Evolutionary conservation across 1,284 basidiomycete genomes (phyloP).

Genomic region (Cystobasidium pallidum): DNA sequence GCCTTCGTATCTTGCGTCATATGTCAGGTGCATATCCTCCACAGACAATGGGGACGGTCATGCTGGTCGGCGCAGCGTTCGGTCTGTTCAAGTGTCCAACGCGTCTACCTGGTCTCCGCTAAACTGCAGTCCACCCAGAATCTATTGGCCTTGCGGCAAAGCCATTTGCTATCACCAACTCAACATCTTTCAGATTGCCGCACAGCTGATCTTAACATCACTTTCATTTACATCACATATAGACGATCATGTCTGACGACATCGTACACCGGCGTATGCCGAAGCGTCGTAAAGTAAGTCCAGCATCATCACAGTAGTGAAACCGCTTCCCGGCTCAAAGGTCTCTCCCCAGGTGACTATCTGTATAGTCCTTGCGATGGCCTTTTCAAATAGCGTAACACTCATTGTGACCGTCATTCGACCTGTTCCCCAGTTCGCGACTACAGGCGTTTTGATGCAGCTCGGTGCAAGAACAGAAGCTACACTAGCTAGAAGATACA

Average conservation of each 20-base stretch:
- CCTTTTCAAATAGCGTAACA: slow-evolving; percentile 5
- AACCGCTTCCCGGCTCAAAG: neutral
- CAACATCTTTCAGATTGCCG: neutral
- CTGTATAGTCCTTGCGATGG: slow-evolving; percentile 3
- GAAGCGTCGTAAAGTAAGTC: slow-evolving; percentile 12
- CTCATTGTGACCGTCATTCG: slow-evolving; percentile 12
- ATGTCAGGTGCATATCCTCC: no score
- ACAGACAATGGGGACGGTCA: neutral
- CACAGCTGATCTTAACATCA: neutral
- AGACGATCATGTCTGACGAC: slow-evolving; percentile 30
- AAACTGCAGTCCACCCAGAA: no score
- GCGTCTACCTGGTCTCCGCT: neutral
- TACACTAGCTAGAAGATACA: neutral
- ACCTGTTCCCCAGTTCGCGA: slow-evolving; percentile 36
- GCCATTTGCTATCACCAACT: neutral
- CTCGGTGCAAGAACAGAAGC: slow-evolving; percentile 21
- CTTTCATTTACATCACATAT: slow-evolving; percentile 6
- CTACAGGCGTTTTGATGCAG: slow-evolving; percentile 26
- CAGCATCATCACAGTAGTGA: neutral
- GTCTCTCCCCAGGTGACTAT: slow-evolving; percentile 6
- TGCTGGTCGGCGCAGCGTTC: neutral
- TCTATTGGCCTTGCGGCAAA: no score
- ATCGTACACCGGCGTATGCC: slow-evolving; percentile 23
- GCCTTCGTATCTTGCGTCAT: no score
- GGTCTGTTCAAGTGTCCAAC: neutral